Conservation (phyloP, 306 rosid genomes). For the Pyrus betulifolia region DNA sequence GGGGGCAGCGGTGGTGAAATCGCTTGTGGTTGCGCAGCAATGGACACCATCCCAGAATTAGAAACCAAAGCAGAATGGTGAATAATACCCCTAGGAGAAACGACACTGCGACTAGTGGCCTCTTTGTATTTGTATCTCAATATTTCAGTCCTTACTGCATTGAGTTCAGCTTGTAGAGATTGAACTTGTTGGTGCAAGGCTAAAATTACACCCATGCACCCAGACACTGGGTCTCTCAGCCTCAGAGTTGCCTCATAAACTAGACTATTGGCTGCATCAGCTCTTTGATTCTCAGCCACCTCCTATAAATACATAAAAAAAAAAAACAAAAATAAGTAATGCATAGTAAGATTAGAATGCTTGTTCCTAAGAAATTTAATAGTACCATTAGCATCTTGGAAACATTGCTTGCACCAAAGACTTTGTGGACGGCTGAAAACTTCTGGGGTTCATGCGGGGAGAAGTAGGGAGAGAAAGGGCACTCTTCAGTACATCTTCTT, state of each 20-base stretch:
- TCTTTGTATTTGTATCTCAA: conserved; percentile 57
- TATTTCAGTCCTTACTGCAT: conserved; percentile 48
- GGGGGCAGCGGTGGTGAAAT: conserved; percentile 31
- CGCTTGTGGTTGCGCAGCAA: conserved; percentile 30
- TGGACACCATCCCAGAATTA: conserved; percentile 24
- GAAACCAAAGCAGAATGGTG: conserved; percentile 27
- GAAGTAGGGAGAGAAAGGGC: conserved; percentile 87
- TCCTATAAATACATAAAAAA: conserved; percentile 37
- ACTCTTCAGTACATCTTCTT: conserved; percentile 89
- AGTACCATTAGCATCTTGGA: conserved; percentile 79
- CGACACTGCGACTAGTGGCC: conserved; percentile 22
- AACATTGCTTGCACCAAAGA: conserved; percentile 96
- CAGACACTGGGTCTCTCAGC: conserved; percentile 82
- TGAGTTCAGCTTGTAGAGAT: conserved; percentile 50
- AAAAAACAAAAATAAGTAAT: not conserved
- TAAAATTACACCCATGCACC: conserved; percentile 89
- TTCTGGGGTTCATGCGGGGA: conserved; percentile 91
- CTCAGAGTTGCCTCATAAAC: conserved; percentile 85
- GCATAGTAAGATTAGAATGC: not conserved
- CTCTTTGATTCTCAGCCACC: conserved; percentile 69
- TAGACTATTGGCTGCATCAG: conserved; percentile 78
- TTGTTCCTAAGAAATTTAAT: not conserved
- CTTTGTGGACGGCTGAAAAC: conserved; percentile 82
- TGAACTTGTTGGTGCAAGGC: conserved; percentile 74
- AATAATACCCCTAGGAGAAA: conserved; percentile 37